A percentile compares a stretch with the other conserved stretches of the same genome.
Conservation (phyloP, 352 stramenopile species). For the Phytopythium aichiense region DNA sequence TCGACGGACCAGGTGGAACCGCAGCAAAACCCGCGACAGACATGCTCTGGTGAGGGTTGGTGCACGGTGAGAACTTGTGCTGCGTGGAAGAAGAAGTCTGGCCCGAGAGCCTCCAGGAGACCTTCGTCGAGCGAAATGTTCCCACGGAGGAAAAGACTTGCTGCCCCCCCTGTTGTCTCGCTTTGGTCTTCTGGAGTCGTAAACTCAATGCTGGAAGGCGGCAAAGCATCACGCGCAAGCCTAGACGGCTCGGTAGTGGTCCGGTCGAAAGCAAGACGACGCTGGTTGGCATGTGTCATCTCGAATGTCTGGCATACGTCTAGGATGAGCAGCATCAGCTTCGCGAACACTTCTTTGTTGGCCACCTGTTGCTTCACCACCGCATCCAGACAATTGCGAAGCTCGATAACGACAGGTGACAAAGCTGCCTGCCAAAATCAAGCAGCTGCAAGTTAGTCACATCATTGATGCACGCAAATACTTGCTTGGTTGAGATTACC, state of each 20-base stretch:
- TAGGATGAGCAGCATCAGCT: conserved; percentile 29
- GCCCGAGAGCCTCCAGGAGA: conserved; percentile 18
- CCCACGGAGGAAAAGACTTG: conserved; percentile 28
- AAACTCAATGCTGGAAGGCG: neutral
- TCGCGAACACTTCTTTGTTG: conserved; percentile 22
- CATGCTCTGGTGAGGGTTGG: conserved; percentile 1
- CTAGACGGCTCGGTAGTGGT: neutral
- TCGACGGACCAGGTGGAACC: conserved; percentile 18
- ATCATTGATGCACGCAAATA: neutral
- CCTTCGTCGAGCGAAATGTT: conserved; percentile 23
- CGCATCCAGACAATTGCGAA: conserved; percentile 31
- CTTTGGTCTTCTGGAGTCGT: neutral
- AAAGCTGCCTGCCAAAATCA: neutral
- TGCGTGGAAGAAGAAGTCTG: conserved; percentile 32
- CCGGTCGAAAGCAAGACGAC: conserved; percentile 9
- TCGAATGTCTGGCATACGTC: conserved; percentile 23
- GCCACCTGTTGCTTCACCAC: conserved; percentile 27
- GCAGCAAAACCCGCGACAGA: conserved; percentile 34
- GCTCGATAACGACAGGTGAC: conserved; percentile 17
- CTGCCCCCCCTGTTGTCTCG: conserved; percentile 19
- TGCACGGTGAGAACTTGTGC: conserved; percentile 15
- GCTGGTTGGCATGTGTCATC: conserved; percentile 30
- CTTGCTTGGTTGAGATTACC: conserved; percentile 10
- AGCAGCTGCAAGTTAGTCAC: neutral
- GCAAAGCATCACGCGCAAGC: neutral